Percentiles rank a stretch among this genome's conserved stretches.
Evolutionary conservation across 352 stramenopile genomes (phyloP).

Genomic region (Pythium utonaiense): DNA sequence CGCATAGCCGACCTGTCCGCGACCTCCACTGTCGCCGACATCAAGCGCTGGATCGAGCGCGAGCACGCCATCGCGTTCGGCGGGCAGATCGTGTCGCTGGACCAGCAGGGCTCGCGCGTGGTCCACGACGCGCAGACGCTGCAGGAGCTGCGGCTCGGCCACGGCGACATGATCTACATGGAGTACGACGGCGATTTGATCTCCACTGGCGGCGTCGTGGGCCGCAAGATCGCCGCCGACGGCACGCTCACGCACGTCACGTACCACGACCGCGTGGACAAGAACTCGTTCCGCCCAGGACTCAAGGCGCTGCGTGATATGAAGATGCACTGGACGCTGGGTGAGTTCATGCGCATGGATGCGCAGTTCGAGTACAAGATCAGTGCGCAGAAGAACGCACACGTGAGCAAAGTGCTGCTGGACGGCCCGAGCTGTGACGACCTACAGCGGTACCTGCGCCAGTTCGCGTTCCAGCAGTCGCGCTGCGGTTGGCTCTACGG

Average conservation of each 20-base stretch:
- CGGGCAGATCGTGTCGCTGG: conserved; percentile 52
- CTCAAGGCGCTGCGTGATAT: conserved; percentile 95
- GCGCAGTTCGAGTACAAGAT: conserved; percentile 97
- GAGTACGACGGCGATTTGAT: conserved; percentile 72
- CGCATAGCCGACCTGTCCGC: conserved; percentile 62
- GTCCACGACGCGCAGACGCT: conserved; percentile 55
- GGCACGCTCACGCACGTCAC: conserved; percentile 74
- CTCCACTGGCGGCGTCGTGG: conserved; percentile 39
- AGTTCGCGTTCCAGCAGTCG: conserved; percentile 93
- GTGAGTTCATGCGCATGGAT: conserved; percentile 97
- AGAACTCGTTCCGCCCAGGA: conserved; percentile 92
- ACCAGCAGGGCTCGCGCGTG: conserved; percentile 38
- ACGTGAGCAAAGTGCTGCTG: conserved; percentile 80
- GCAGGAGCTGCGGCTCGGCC: conserved; percentile 46
- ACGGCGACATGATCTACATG: conserved; percentile 82
- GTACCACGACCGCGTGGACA: conserved; percentile 69
- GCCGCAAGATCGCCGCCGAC: conserved; percentile 77
- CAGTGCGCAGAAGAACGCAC: conserved; percentile 88
- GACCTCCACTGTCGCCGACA: conserved; percentile 57
- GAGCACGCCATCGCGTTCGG: conserved; percentile 59
- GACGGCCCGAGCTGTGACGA: conserved; percentile 87
- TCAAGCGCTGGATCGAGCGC: conserved; percentile 75
- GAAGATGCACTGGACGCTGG: conserved; percentile 98
- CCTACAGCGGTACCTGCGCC: conserved; percentile 89
- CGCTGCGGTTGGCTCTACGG: conserved; percentile 95